These are phyloP conservation scores for Termitomyces sp. DNA, from an alignment of 768 basidiomycete genomes.

Conservation along the genomic window DNA sequence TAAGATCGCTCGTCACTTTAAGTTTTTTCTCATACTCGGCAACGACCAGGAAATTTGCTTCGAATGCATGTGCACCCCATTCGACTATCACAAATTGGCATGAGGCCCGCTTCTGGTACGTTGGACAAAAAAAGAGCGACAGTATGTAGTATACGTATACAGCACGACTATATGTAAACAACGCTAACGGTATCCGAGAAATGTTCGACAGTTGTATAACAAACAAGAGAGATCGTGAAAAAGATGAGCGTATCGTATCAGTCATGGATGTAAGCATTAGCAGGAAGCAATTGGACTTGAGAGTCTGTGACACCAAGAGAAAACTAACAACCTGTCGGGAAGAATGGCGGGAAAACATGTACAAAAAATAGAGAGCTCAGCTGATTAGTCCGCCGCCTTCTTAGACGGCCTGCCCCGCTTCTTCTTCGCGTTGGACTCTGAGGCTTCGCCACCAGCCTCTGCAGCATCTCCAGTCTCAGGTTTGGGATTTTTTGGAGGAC, in stretches of 20 bases:
- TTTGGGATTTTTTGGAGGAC: conserved; percentile 68
- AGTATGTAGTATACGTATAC: conserved; percentile 28
- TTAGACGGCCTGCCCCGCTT: conserved; percentile 74
- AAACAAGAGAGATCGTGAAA: conserved; percentile 23
- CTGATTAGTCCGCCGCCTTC: conserved; percentile 30
- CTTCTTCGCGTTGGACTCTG: conserved; percentile 56
- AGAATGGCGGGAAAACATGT: conserved; percentile 17
- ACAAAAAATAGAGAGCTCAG: conserved; percentile 14
- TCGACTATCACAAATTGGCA: conserved; percentile 15
- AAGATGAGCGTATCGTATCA: conserved; percentile 29
- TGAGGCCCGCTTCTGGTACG: conserved; percentile 19
- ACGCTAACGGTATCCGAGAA: conserved; percentile 21
- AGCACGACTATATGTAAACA: conserved; percentile 27
- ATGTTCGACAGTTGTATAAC: conserved; percentile 17
- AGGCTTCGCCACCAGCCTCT: conserved; percentile 29
- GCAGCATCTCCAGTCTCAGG: conserved; percentile 37
- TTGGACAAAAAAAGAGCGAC: conserved; percentile 20
- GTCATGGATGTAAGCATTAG: conserved; percentile 30
- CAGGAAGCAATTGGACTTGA: background rate
- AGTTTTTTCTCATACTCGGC: conserved; percentile 10
- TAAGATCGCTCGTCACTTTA: conserved; percentile 9
- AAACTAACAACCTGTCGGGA: conserved; percentile 21
- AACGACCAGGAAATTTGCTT: background rate
- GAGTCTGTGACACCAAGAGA: conserved; percentile 9
- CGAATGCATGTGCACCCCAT: conserved; percentile 8